phyloP scores from a whole-genome alignment of 805 yeast species.

The Candida insectorum region DNA sequence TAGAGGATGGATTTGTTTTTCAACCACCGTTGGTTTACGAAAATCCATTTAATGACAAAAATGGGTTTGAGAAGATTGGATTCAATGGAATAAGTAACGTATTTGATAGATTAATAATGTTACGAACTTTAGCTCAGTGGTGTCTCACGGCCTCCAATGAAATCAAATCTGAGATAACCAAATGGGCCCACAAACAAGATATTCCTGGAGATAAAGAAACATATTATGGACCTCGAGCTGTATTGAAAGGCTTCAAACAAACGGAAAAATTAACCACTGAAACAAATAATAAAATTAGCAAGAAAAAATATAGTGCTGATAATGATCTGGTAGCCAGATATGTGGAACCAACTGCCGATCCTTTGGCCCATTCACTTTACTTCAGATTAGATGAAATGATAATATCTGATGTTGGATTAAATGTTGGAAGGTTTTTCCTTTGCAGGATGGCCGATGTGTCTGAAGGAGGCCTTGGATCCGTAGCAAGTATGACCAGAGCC shows the following conservation, averaged over 20 bases:
- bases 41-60: constrained; percentile 18
- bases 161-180: constrained; percentile 23
- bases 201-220: constrained; percentile 38
- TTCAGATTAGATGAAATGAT: constrained; percentile 33
- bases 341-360: constrained; percentile 38
- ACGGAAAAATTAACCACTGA: constrained; percentile 28
- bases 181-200: constrained; percentile 26
- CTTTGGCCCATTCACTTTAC: constrained; percentile 28
- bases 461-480: constrained; percentile 35
- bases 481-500: constrained; percentile 28
- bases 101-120: constrained; percentile 30
- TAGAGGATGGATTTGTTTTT: constrained; percentile 7
- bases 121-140: constrained; percentile 38
- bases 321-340: constrained; percentile 20
- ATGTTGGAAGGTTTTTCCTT: constrained; percentile 38
- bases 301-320: constrained; percentile 19
- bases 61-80: constrained; percentile 30
- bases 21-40: constrained; percentile 6
- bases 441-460: constrained; percentile 31
- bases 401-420: constrained; percentile 39
- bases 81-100: constrained; percentile 30
- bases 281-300: constrained; percentile 26
- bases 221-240: constrained; percentile 30
- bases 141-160: constrained; percentile 27
- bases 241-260: constrained; percentile 33